These are phyloP conservation scores for Boehmeria nivea DNA, from an alignment of 306 rosid species.

Conservation along the genomic window DNA sequence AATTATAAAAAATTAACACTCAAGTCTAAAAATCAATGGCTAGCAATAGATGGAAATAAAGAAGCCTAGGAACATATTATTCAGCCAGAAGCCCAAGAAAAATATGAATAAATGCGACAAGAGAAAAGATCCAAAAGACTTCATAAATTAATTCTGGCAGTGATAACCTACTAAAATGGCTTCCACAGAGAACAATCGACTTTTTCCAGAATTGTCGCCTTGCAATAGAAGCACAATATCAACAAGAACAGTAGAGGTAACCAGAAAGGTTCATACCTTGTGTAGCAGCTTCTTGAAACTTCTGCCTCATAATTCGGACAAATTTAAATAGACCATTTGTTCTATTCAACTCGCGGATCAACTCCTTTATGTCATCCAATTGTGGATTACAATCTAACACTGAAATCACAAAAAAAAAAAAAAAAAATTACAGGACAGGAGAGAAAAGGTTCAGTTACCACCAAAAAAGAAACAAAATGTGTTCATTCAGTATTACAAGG, in stretches of 20 bases:
- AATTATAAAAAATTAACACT: not conserved
- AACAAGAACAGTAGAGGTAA: not conserved
- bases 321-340: conserved; percentile 75
- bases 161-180: no score
- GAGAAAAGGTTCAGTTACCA: conserved; percentile 7
- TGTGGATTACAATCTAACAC: conserved; percentile 75
- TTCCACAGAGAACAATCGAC: no score
- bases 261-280: conserved; percentile 41
- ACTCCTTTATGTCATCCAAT: conserved; percentile 46
- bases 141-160: not conserved
- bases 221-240: no score
- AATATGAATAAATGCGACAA: not conserved
- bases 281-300: conserved; percentile 56
- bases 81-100: not conserved
- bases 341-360: conserved; percentile 64
- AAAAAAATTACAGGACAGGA: not conserved
- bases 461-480: not conserved
- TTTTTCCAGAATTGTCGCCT: no score
- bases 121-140: not conserved
- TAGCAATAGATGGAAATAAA: not conserved
- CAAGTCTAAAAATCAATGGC: no score
- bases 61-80: not conserved
- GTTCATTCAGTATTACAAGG: not conserved
- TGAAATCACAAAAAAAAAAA: conserved; percentile 32
- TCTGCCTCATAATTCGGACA: conserved; percentile 75